phyloP scores from a whole-genome alignment of 1,284 basidiomycete genomes.

The Moesziomyces aphidis region DNA sequence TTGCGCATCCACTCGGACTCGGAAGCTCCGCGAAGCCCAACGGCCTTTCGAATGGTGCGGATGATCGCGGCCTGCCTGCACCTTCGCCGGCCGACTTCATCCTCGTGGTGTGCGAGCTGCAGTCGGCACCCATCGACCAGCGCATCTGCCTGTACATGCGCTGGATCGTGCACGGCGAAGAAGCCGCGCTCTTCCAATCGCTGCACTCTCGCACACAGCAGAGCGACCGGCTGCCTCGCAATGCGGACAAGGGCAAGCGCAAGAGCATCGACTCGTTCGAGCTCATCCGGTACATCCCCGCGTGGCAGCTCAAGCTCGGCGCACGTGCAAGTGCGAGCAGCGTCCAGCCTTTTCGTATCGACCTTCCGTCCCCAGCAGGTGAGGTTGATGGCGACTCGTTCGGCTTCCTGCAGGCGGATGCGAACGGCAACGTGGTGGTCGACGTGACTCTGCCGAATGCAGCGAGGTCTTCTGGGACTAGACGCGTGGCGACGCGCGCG shows the following conservation, averaged over 20 bases:
- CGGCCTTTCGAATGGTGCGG: background rate
- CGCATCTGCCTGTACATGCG: constrained; percentile 41
- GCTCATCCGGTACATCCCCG: constrained; percentile 24
- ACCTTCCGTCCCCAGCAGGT: constrained; percentile 2
- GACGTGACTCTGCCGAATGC: constrained; percentile 22
- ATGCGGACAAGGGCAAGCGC: background rate
- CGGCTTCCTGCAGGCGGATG: constrained; percentile 18
- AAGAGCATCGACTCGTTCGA: constrained; percentile 26
- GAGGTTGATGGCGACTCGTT: background rate
- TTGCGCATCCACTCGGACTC: background rate
- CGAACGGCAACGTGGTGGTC: constrained; percentile 24
- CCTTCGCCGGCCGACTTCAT: constrained; percentile 33
- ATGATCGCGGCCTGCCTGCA: constrained; percentile 8
- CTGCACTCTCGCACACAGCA: background rate
- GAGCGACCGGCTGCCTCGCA: background rate
- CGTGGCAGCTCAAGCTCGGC: constrained; percentile 32
- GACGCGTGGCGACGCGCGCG: constrained; percentile 8
- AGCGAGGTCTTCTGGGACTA: background rate
- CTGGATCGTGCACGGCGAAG: constrained; percentile 49
- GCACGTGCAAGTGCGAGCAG: background rate
- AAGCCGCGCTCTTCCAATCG: constrained; percentile 1
- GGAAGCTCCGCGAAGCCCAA: background rate
- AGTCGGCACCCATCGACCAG: constrained; percentile 37
- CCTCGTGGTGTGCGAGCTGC: constrained; percentile 44
- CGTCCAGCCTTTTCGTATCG: constrained; percentile 35